Evolutionary conservation across 495 filamentous ascomycete genomes (phyloP).

Genomic region (Lasiosphaeria hispida): DNA sequence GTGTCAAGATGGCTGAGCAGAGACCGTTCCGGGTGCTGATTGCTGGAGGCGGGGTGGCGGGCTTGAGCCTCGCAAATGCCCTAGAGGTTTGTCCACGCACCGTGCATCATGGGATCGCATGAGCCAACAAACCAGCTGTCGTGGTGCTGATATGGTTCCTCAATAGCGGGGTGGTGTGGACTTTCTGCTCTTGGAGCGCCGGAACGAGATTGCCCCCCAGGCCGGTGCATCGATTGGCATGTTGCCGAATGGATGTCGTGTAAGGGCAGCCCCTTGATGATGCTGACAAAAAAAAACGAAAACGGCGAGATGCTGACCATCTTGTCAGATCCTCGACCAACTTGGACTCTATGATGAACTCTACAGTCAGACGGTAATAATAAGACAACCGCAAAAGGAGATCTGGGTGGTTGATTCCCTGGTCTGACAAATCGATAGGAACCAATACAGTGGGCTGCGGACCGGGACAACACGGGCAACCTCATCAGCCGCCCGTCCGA

Average conservation of each 20-base stretch:
- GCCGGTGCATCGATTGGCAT: constrained; percentile 24
- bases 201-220: constrained; percentile 15
- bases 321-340: constrained; percentile 26
- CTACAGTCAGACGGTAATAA: constrained; percentile 9
- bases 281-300: neutral
- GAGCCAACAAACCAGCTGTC: too few species aligned
- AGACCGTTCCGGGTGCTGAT: neutral
- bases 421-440: neutral
- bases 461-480: neutral
- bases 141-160: neutral
- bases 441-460: neutral
- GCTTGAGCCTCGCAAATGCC: neutral
- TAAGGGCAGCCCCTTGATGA: constrained; percentile 1
- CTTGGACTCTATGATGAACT: constrained; percentile 36
- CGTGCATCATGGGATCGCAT: neutral
- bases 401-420: too few species aligned
- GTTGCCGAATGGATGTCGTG: constrained; percentile 16
- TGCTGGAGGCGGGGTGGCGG: constrained; percentile 4
- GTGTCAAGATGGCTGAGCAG: too few species aligned
- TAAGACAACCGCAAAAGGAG: too few species aligned
- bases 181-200: constrained; percentile 22
- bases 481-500: neutral
- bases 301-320: neutral
- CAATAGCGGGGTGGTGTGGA: constrained; percentile 19
- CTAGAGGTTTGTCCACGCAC: neutral